Conservation (phyloP, 2,329 filamentous ascomycete genomes). For the Pseudogymnoascus verrucosus region DNA sequence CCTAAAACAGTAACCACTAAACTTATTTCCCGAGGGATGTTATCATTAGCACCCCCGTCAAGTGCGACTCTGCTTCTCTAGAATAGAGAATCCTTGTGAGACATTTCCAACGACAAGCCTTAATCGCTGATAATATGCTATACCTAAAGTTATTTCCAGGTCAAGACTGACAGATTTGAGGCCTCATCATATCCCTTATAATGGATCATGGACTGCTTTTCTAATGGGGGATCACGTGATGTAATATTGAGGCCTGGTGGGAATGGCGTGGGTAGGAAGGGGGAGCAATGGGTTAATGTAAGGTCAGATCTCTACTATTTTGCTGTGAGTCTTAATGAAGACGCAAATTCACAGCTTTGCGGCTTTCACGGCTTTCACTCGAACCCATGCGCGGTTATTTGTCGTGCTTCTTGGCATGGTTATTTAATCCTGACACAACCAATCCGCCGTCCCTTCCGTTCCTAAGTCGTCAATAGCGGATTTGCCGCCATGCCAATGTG, state of each 20-base stretch:
- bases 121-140: not conserved
- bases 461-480: not conserved
- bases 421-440: not conserved
- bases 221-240: not conserved
- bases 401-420: not conserved
- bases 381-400: not conserved
- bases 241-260: not conserved
- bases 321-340: not conserved
- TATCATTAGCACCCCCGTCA: not conserved
- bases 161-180: not conserved
- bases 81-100: not conserved
- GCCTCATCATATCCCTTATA: not conserved
- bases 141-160: not conserved
- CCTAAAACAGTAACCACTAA: not conserved
- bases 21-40: not conserved
- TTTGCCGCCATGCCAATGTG: not conserved
- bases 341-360: not conserved
- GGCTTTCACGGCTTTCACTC: not conserved
- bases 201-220: not conserved
- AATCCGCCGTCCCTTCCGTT: not conserved
- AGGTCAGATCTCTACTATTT: not conserved
- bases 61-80: not conserved
- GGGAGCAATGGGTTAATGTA: not conserved
- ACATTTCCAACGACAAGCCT: slow-evolving; percentile 1
- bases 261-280: not conserved